Evolutionary conservation across 495 filamentous ascomycete genomes (phyloP), one percentile per base, ranked within the genome.

Genomic region (Aspergillus incahuasiensis): DNA sequence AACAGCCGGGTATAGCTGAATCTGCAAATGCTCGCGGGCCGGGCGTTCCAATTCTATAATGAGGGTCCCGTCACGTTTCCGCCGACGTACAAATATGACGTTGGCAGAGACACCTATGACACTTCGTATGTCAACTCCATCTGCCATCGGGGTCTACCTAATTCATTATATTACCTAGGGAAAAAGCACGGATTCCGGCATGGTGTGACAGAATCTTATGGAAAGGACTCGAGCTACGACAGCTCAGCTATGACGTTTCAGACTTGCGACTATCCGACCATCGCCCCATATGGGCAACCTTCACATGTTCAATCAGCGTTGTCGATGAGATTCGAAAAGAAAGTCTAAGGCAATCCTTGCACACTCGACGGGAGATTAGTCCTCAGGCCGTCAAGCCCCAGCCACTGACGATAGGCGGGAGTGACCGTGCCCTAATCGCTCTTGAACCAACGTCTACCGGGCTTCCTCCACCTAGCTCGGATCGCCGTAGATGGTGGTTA

Each of bases 151-250:
- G n/a, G n/a, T n/a, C n/a, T n/a, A n/a, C n/a, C n/a, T n/a, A n/a
- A n/a, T n/a, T n/a, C n/a, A n/a, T n/a, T n/a, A n/a, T n/a, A n/a
- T n/a, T n/a, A n/a, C 8, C 9, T 52, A 92, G 88, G 18, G 94
- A 99, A 59, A 99, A 97, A 73, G 81, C 82, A 25, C 85, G 94
- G 25, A 97, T 97, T 56, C 94, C 94, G 22, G 94, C 94, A 3
- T 99, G 94, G 94, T 96, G 91, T 63, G 94, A 99, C 70, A 87
- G 94, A 34, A 82, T 99, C 13, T 72, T 99, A 12, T 84, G 88
- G 54, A 94, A 89, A 78, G 95, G 95, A 21, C 76, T 78, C 39
- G 90, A 87, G 57, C 77, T 97, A 5, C 84, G 85, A 6, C 95
- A 97, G 68, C 79, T 86, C 18, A 79, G 84, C 22, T 99, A 99